phyloP scores from a whole-genome alignment of 257 asterid genomes.

The Petunia secreta region DNA sequence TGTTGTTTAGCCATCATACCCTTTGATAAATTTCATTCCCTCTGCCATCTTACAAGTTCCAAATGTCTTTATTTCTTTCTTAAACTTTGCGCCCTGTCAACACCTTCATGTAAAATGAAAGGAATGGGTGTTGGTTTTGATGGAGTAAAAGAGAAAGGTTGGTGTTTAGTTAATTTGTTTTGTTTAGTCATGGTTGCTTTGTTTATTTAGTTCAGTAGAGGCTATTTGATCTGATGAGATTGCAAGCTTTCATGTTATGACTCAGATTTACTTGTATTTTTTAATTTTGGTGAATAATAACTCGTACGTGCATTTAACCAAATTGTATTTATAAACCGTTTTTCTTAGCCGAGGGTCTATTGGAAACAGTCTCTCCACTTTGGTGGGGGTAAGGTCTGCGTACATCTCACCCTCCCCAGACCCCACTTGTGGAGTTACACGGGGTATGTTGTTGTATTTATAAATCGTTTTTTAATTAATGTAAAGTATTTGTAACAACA shows the following conservation, averaged over 20 bases:
- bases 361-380: no score
- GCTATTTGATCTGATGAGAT: not conserved
- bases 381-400: no score
- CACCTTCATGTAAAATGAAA: not conserved
- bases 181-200: not conserved
- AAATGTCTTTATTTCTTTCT: not conserved
- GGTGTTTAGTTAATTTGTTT: not conserved
- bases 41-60: not conserved
- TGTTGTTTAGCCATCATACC: not conserved
- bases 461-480: no score
- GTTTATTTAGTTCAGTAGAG: not conserved
- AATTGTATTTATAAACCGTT: not conserved
- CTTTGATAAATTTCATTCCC: not conserved
- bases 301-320: not conserved
- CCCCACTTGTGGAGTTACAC: no score
- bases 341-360: not conserved
- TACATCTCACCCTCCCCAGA: no score
- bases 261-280: not conserved
- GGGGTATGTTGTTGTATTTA: no score
- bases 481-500: no score
- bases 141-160: conserved; percentile 11
- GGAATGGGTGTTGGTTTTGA: not conserved
- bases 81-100: not conserved
- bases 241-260: not conserved
- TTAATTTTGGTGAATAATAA: not conserved